Conservation (phyloP, 441 rosid species). For the Syzygium syzygioides region DNA sequence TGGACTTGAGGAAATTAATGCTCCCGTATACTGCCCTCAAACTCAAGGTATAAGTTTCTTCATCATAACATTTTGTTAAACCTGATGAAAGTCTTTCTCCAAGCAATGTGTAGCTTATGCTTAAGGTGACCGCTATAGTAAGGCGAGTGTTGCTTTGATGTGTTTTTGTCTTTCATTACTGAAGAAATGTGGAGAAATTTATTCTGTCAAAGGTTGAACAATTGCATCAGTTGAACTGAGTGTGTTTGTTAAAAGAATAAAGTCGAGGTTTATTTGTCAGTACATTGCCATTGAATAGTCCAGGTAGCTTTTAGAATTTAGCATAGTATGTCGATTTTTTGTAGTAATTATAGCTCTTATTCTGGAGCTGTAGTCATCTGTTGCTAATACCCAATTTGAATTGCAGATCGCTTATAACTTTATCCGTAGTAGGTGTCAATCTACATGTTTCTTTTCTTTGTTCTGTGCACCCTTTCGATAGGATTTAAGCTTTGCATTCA, state of each 20-base stretch:
- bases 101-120: neutral
- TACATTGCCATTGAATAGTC: neutral
- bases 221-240: neutral
- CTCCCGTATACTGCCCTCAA: constrained; percentile 91
- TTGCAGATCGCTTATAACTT: neutral
- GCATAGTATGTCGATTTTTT: neutral
- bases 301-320: neutral
- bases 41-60: constrained; percentile 40
- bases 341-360: neutral
- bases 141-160: neutral
- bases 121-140: neutral
- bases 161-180: neutral
- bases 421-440: neutral
- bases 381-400: neutral
- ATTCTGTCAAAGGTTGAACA: neutral
- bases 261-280: neutral
- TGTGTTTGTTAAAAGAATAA: neutral
- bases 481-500: neutral
- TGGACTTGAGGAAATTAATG: constrained; percentile 90
- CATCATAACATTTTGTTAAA: neutral
- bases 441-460: neutral
- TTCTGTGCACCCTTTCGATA: neutral
- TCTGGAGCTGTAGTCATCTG: neutral
- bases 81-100: neutral
- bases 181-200: neutral